phyloP scores from a whole-genome alignment of 352 stramenopile species.

The Aphanomyces stellatus region DNA sequence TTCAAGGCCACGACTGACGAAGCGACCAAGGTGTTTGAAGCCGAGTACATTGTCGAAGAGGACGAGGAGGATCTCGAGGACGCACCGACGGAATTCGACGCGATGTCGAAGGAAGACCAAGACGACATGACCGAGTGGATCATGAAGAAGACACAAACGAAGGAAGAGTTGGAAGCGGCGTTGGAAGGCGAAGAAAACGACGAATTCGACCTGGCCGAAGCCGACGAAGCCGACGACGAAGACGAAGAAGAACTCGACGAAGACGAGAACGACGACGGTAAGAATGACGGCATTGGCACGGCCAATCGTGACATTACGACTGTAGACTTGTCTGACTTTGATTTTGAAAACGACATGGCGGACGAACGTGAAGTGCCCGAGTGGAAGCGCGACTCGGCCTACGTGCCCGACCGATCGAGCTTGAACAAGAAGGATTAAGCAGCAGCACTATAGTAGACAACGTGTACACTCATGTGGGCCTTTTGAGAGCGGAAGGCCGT shows the following conservation, averaged over 20 bases:
- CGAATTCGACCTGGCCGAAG: slow-evolving; percentile 10
- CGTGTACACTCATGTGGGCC: no score
- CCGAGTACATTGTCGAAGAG: slow-evolving; percentile 14
- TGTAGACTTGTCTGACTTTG: slow-evolving; percentile 5
- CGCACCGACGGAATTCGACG: slow-evolving; percentile 1
- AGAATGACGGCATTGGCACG: no score
- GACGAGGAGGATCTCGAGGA: slow-evolving; percentile 31
- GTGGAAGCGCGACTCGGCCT: slow-evolving; percentile 19
- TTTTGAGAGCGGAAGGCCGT: no score
- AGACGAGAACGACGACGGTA: slow-evolving; percentile 23
- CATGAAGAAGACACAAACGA: slow-evolving; percentile 6
- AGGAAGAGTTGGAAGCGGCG: not conserved
- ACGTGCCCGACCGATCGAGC: not conserved
- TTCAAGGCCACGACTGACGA: slow-evolving; percentile 15
- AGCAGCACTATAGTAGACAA: no score
- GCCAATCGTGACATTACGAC: no score
- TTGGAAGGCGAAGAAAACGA: slow-evolving; percentile 15
- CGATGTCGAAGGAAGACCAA: slow-evolving; percentile 31
- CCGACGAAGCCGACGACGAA: slow-evolving; percentile 9
- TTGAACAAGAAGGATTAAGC: not conserved
- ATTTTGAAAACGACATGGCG: slow-evolving; percentile 6
- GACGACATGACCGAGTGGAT: slow-evolving; percentile 18
- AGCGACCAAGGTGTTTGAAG: slow-evolving; percentile 11
- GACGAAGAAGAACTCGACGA: slow-evolving; percentile 55
- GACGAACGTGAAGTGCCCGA: slow-evolving; percentile 3